Base-by-base conservation (phyloP, 1,139 yeast species). In the Sugiyamaella grinbergsii region DNA sequence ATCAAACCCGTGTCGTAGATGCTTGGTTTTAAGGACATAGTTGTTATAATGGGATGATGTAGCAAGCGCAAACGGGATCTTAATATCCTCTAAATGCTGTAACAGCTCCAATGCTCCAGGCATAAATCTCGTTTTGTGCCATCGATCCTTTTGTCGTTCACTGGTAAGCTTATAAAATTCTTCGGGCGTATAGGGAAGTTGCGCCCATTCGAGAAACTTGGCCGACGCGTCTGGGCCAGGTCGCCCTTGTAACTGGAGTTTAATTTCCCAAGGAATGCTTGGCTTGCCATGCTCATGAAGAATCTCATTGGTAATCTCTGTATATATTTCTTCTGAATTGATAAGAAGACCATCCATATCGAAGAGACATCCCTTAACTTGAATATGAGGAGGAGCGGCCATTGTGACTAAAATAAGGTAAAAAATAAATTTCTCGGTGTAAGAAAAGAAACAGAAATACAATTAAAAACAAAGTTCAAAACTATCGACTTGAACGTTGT, bases 341-440 rank as follows among this genome's bases (percentile, higher is more conserved):
- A 93, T 78, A 56, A 93, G 74, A 24, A 95, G 79, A 1, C 98
- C 98, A 66, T 93, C 98, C 97, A 93, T 90, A 74, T 93, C 91
- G 69, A 91, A 91, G 51, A 91, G 84, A 76, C 97, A 90, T 54
- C 97, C 97, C 42, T 52, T 57, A 29, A 53, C 18, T 19, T 44
- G 42, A 28, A 28, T 28, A 26, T 44, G 48, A 8, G 26, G 29
- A 29, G 6, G 6, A 29, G n/a, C n/a, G n/a, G n/a, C n/a, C n/a
- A n/a, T n/a, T n/a, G n/a, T n/a, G n/a, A n/a, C n/a, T n/a, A n/a
- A n/a, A n/a, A n/a, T n/a, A n/a, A n/a, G n/a, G n/a, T n/a, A n/a
- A n/a, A n/a, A n/a, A n/a, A n/a, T n/a, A n/a, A n/a, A n/a, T n/a
- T n/a, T n/a, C n/a, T n/a, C n/a, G n/a, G n/a, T n/a, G n/a, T n/a